Evolutionary conservation across 2,329 filamentous ascomycete species (phyloP).

Genomic region (Penicillium decumbens): DNA sequence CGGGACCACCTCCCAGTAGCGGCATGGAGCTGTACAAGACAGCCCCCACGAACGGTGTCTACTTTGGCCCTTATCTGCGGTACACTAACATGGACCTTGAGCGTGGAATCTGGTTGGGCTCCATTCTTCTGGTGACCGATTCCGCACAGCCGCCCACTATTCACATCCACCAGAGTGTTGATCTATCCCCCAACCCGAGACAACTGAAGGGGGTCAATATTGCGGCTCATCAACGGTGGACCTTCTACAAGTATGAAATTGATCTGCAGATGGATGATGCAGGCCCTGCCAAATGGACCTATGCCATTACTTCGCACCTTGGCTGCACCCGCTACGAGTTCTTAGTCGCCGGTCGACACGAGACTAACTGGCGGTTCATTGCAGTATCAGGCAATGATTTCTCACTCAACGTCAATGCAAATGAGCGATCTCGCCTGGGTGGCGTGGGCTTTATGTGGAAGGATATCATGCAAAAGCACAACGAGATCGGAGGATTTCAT

Average conservation of each 20-base stretch:
- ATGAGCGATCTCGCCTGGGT: constrained; percentile 78
- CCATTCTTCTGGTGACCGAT: constrained; percentile 89
- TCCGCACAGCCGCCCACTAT: constrained; percentile 90
- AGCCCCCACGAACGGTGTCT: constrained; percentile 89
- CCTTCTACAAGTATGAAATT: constrained; percentile 91
- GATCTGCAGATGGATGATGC: constrained; percentile 83
- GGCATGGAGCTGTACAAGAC: constrained; percentile 95
- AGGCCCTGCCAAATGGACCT: constrained; percentile 82
- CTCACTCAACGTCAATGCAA: constrained; percentile 76
- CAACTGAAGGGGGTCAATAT: constrained; percentile 80
- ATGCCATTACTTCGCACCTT: constrained; percentile 92
- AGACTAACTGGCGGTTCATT: constrained; percentile 92
- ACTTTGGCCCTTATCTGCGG: constrained; percentile 92
- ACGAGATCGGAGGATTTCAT: constrained; percentile 93
- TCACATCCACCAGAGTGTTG: constrained; percentile 83
- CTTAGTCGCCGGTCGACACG: constrained; percentile 80
- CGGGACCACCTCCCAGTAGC: constrained; percentile 78
- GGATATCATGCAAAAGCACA: constrained; percentile 94
- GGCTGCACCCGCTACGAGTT: constrained; percentile 99
- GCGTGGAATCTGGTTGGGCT: constrained; percentile 83
- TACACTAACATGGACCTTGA: constrained; percentile 98
- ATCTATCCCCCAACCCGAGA: constrained; percentile 86
- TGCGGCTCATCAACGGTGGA: constrained; percentile 85
- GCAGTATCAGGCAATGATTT: constrained; percentile 97
- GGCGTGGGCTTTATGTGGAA: constrained; percentile 98